phyloP scores from a whole-genome alignment of 148 eudicot genomes.

The Rhododendron mucronatum region DNA sequence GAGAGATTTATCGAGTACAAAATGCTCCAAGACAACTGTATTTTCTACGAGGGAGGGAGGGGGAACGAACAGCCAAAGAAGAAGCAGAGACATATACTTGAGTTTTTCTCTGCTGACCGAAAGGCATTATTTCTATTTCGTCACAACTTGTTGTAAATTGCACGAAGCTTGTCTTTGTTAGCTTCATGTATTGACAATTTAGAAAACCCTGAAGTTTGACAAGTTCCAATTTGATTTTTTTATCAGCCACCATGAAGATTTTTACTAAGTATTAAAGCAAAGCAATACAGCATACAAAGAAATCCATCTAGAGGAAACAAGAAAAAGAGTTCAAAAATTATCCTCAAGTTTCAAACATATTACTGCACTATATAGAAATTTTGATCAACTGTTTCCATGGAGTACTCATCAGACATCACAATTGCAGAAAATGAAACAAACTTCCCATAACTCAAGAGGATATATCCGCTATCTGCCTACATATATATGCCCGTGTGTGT shows the following conservation, averaged over 20 bases:
- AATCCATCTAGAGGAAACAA: background rate
- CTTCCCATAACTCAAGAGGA: background rate
- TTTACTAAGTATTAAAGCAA: background rate
- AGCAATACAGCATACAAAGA: background rate
- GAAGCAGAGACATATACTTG: background rate
- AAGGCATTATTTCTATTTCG: background rate
- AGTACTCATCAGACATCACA: background rate
- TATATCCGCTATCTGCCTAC: background rate
- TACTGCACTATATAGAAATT: background rate
- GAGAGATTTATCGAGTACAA: background rate
- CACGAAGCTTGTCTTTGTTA: background rate
- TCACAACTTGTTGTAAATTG: background rate
- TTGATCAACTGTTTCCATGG: background rate
- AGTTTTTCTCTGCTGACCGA: background rate
- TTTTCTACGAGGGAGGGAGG: background rate
- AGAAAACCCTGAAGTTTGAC: background rate
- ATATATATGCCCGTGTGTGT: too few relatives aligned
- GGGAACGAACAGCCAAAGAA: background rate
- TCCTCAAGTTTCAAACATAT: background rate
- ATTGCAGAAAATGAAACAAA: background rate
- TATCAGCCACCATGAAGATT: background rate
- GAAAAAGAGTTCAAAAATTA: background rate
- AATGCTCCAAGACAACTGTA: background rate
- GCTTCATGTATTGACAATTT: background rate
- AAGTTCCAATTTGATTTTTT: background rate